These are phyloP conservation scores for Daldinia sp. DNA, from an alignment of 2,329 filamentous ascomycete species.

Conservation along the genomic window DNA sequence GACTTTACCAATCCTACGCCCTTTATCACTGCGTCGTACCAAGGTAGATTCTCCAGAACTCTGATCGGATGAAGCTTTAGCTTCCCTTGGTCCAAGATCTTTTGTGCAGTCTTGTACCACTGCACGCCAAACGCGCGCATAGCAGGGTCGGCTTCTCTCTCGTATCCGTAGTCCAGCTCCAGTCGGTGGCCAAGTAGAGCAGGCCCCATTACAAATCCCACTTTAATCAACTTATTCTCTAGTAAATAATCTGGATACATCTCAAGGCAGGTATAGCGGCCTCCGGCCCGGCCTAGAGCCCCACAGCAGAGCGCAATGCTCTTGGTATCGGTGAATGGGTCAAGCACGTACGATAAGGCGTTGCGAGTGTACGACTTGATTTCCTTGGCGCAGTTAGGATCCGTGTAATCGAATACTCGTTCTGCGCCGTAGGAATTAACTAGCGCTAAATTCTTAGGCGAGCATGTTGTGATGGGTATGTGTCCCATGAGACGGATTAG, in stretches of 20 bases:
- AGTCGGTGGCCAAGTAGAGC: neutral
- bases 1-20: neutral
- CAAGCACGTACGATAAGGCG: neutral
- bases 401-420: conserved; percentile 3
- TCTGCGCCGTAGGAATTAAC: neutral
- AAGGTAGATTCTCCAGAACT: neutral
- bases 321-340: neutral
- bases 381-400: neutral
- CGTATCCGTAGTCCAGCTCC: neutral
- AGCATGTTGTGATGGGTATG: conserved; percentile 5
- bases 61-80: neutral
- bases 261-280: conserved; percentile 8
- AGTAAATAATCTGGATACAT: neutral
- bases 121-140: neutral
- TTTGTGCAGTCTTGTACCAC: neutral
- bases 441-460: conserved; percentile 1
- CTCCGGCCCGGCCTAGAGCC: conserved; percentile 3
- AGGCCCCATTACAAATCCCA: neutral
- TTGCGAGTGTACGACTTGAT: neutral
- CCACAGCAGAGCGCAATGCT: conserved; percentile 4
- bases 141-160: neutral
- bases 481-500: neutral
- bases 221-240: neutral
- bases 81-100: neutral
- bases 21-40: neutral